Base-by-base conservation (phyloP, 2,329 filamentous ascomycete species). In the Sodiomyces alkalinus region DNA sequence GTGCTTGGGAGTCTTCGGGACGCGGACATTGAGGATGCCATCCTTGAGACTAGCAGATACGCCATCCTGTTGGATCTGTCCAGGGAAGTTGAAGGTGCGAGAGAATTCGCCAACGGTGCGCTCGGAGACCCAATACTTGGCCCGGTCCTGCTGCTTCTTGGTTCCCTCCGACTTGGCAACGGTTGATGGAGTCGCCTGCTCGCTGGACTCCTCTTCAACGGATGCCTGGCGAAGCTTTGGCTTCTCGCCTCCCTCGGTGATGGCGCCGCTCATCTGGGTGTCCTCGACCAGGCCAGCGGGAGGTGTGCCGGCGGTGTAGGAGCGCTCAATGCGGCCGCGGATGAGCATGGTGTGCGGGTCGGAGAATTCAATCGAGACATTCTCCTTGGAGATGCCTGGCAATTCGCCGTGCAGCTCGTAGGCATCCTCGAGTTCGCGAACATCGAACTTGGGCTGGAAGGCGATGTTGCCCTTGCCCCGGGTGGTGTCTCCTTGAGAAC, bases 341-440 rank as follows among this genome's bases (percentile, higher is more conserved):
- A 90, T 62, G 37, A 71, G 64, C 23, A 87, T 57, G 11, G 78
- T 85, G 55, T 80, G 74, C 22, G 66, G 60, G 47, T 87, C 80
- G 33, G 71, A 74, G 62, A 86, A 87, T 46, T 87, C 80, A 46
- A 87, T 79, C 47, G 66, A 60, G 44, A 90, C 60, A 44, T 85
- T 62, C 41, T 80, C 72, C 55, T 81, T 79, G 37, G 68, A 67
- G 41, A 86, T 61, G 31, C 81, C 81, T 0, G 80, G 75, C 5
- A 87, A 69, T 52, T 87, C 80, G 43, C 80, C 81, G 42, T 86
- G 72, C 13, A 87, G 74, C 53, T 87, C 75, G 47, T 83, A 87
- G 37, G 59, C 49, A 5, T 70, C 54, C 35, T 66, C 64, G 9
- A 66, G 68, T 57, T 90, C 81, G 48, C 69, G 74, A 36, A 86